A percentile compares a stretch with the other conserved stretches of the same genome.
These are phyloP conservation scores for Cyberlindnera maritima DNA, from an alignment of 805 yeast genomes.

Conservation along the genomic window DNA sequence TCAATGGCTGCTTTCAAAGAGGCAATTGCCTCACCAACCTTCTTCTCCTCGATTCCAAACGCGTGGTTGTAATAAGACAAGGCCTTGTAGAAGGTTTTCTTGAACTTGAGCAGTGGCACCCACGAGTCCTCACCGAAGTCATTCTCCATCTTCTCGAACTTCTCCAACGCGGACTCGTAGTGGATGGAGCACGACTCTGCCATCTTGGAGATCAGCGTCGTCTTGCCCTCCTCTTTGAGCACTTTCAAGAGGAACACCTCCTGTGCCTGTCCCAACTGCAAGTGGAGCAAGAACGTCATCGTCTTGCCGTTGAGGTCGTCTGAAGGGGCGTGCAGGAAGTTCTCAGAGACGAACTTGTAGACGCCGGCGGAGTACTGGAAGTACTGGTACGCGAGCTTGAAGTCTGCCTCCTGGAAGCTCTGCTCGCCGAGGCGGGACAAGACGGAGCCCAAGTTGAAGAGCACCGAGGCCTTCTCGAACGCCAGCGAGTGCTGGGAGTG, in stretches of 20 bases:
- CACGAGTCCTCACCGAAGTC: constrained; percentile 48
- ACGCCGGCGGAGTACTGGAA: constrained; percentile 81
- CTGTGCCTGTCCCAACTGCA: constrained; percentile 86
- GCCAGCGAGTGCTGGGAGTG: constrained; percentile 77
- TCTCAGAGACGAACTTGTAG: constrained; percentile 66
- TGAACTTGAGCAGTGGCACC: constrained; percentile 48
- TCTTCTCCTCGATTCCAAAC: constrained; percentile 49
- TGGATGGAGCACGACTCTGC: constrained; percentile 58
- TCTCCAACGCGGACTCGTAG: constrained; percentile 48
- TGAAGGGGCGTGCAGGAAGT: constrained; percentile 87
- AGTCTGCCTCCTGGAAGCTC: constrained; percentile 36
- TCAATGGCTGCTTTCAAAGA: constrained; percentile 51
- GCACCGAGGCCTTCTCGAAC: constrained; percentile 82
- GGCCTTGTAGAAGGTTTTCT: constrained; percentile 53
- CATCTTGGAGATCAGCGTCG: constrained; percentile 66
- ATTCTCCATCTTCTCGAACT: constrained; percentile 31
- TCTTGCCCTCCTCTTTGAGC: constrained; percentile 39
- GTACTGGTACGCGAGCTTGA: constrained; percentile 56
- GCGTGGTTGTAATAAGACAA: constrained; percentile 62
- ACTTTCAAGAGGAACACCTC: constrained; percentile 74
- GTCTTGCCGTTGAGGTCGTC: constrained; percentile 70
- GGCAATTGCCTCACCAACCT: constrained; percentile 78
- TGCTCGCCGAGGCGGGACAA: constrained; percentile 50
- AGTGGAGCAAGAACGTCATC: constrained; percentile 55
- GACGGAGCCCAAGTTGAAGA: constrained; percentile 74